Base-by-base conservation (phyloP, 306 rosid species). In the Cajanus cajan region DNA sequence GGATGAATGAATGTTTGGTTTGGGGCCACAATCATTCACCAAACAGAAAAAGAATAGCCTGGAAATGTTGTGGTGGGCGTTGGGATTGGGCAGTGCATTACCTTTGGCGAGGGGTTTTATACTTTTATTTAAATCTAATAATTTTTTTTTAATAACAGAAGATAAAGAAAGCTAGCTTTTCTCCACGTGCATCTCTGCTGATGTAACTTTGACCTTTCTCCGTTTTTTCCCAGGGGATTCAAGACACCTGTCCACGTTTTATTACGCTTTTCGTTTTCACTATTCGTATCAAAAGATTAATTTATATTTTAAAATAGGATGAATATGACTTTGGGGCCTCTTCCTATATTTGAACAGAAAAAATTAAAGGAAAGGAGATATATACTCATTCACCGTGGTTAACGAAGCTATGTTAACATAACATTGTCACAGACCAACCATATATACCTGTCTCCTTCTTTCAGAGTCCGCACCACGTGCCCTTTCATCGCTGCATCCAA, bases 231-330 rank as follows among this genome's bases (percentile, higher is more conserved):
- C 0, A 62, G 18, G 22, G 16, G 7, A 8, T 61, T 63, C 8
- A 4, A 40, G 89, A 70, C 89, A 79, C 78, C 85, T 82, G 86
- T 82, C 86, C 86, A 37, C 74, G 84, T 86, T 79, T 71, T 72
- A 22, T 22, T 51, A 48, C 78, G 64, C 65, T 71, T 71, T 71
- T 15, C 5, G 5, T 67, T 81, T 25, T 37, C n/a, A 36, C 6
- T 4, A 54, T 41, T 47, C 11, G 4, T 34, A n/a, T 14, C 39
- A 18, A 6, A 13, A 65, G 34, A 6, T 25, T 25, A 11, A 64
- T 44, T 68, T 19, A 66, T 68, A 18, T n/a, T n/a, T n/a, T n/a
- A n/a, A n/a, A n/a, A n/a, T n/a, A n/a, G 4, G 13, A 45, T 74
- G 84, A 74, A 44, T 45, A 48, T 47, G 77, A 45, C 71, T 24